Evolutionary conservation across 345 rosid species (phyloP), one percentile per base, ranked within the genome.

Genomic region (Iberis pinnata): DNA sequence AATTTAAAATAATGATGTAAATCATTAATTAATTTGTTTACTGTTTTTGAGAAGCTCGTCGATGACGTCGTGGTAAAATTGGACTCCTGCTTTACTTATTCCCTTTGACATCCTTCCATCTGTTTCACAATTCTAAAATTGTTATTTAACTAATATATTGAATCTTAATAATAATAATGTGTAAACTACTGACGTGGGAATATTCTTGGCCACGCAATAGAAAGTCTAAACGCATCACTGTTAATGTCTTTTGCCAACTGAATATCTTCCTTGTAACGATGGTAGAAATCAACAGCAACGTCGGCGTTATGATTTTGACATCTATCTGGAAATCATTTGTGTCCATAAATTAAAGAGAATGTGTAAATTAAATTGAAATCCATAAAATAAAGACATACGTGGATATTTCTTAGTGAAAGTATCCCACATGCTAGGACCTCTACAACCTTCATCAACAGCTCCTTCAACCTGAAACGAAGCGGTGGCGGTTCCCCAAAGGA

Each of bases 171-270:
- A n/a, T n/a, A n/a, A n/a, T n/a, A n/a, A n/a, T n/a, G n/a, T n/a
- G n/a, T n/a, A n/a, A n/a, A n/a, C n/a, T n/a, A 59, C 71, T 64
- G 65, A 78, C 83, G 61, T 0, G 83, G 83, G 36, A 78, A 58
- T 38, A 80, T 67, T 69, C 81, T 44, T 1, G 83, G 53, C 87
- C 87, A 78, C 8, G 83, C 56, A 32, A 80, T 78, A 9, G 83
- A 80, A 49, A 80, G 61, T 65, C 79, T 67, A 29, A 68, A 78
- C 14, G 74, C 83, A 64, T 80, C 83, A 13, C 73, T 58, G 13
- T 74, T 74, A 43, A 78, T 67, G 33, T 72, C 37, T 65, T 80
- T 80, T 72, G 76, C 73, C 33, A 76, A 66, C 53, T 69, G 14
- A 13, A 78, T 69, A 68, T 81, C 87, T 52, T 74, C 84, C 76